Percentiles rank a stretch among this genome's conserved stretches.
phyloP scores from a whole-genome alignment of 352 stramenopile species.

The Globisporangium echinulatum region DNA sequence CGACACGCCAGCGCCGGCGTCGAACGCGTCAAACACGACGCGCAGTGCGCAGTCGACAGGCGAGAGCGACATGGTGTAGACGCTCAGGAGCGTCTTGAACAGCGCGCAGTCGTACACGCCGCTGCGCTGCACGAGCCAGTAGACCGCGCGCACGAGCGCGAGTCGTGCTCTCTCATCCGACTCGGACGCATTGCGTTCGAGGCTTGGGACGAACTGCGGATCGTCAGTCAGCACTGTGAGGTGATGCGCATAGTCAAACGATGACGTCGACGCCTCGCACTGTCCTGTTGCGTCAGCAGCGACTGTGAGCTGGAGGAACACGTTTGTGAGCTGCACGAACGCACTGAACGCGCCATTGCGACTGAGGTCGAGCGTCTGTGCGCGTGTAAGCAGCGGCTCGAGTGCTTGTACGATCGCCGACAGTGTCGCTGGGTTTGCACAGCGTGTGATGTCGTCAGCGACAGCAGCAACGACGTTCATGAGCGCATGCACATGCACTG shows the following conservation, averaged over 20 bases:
- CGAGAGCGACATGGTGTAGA: constrained; percentile 69
- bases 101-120: constrained; percentile 38
- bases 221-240: constrained; percentile 25
- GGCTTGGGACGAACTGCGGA: constrained; percentile 20
- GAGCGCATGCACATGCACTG: not conserved
- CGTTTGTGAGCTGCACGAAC: constrained; percentile 29
- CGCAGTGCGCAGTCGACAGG: constrained; percentile 49
- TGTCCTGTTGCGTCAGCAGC: constrained; percentile 6
- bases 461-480: constrained; percentile 3
- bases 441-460: constrained; percentile 5
- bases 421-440: not conserved
- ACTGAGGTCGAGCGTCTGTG: constrained; percentile 15
- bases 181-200: constrained; percentile 8
- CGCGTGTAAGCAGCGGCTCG: constrained; percentile 17
- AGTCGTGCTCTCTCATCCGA: constrained; percentile 14
- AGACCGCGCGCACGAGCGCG: constrained; percentile 33
- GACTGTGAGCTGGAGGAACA: constrained; percentile 26
- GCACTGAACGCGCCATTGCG: constrained; percentile 14
- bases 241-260: constrained; percentile 34
- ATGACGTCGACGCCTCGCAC: not conserved
- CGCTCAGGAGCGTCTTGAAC: constrained; percentile 50
- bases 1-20: constrained; percentile 27
- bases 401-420: constrained; percentile 14
- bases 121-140: constrained; percentile 30
- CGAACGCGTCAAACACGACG: constrained; percentile 50